phyloP scores from a whole-genome alignment of 108 stramenopile genomes.

The Craspedostauros australis region DNA sequence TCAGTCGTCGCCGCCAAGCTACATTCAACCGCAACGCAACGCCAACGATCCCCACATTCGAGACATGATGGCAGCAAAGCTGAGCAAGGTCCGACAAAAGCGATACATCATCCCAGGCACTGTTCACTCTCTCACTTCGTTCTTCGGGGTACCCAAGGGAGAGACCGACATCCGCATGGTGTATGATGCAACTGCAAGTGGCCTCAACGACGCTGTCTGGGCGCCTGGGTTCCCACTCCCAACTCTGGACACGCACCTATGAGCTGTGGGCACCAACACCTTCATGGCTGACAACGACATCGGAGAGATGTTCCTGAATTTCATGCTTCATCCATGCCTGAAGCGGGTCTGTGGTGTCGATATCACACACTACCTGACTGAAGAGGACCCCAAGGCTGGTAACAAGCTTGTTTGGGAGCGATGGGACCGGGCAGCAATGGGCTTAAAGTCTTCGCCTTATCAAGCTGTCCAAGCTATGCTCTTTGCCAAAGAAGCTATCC shows the following conservation, averaged over 20 bases:
- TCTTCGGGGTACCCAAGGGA: conserved; percentile 40
- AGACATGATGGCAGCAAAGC: conserved; percentile 11
- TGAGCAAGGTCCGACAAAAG: conserved; percentile 17
- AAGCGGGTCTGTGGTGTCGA: conserved; percentile 5
- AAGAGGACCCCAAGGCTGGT: too few relatives aligned
- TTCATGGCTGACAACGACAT: conserved; percentile 23
- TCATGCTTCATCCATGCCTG: conserved; percentile 5
- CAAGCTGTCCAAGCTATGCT: conserved; percentile 6
- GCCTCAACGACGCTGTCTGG: conserved; percentile 26
- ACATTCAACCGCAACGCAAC: not conserved
- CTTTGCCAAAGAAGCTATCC: conserved; percentile 7
- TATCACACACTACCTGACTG: conserved; percentile 1
- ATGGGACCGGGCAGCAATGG: conserved; percentile 35
- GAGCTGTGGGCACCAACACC: conserved; percentile 4
- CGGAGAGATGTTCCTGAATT: conserved; percentile 46
- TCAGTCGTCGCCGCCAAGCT: not conserved
- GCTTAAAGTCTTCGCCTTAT: conserved; percentile 33
- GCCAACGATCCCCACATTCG: not conserved
- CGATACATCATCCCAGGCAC: conserved; percentile 6
- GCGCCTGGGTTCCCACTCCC: conserved; percentile 30
- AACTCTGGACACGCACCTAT: conserved; percentile 15
- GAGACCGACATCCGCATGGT: conserved; percentile 35
- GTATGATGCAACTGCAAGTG: conserved; percentile 31
- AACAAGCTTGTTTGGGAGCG: conserved; percentile 3
- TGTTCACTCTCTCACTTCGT: conserved; percentile 19